phyloP scores from a whole-genome alignment of 202 grass and related monocot species.

The Hordeum pubiflorum region DNA sequence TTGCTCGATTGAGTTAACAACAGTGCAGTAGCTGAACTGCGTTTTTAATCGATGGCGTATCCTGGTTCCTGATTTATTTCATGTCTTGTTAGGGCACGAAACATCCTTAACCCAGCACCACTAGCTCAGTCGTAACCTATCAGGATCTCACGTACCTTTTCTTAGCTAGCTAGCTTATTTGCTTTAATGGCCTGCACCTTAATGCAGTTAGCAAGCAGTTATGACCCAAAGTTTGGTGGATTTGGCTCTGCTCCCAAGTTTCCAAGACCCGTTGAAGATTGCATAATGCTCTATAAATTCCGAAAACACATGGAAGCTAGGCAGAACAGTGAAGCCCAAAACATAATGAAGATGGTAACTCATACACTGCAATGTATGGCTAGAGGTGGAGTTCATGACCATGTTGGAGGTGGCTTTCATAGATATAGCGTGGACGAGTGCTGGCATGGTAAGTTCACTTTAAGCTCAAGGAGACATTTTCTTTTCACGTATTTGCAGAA shows the following conservation, averaged over 20 bases:
- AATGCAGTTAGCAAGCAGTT: slow-evolving; percentile 55
- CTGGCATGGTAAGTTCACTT: slow-evolving; percentile 69
- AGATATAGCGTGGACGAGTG: slow-evolving; percentile 93
- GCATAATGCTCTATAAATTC: slow-evolving; percentile 74
- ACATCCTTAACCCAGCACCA: neutral
- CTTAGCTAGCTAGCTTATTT: too few species aligned
- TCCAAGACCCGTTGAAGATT: slow-evolving; percentile 81
- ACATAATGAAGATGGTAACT: slow-evolving; percentile 67
- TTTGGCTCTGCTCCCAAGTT: slow-evolving; percentile 92
- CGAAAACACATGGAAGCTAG: slow-evolving; percentile 50
- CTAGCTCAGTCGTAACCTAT: neutral
- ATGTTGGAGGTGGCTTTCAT: slow-evolving; percentile 90
- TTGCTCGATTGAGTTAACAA: neutral
- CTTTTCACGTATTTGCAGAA: neutral
- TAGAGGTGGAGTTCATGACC: slow-evolving; percentile 91
- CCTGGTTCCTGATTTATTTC: neutral
- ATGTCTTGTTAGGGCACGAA: neutral
- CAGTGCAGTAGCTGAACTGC: neutral
- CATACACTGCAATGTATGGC: slow-evolving; percentile 84
- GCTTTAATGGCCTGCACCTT: neutral
- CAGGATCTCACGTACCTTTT: neutral
- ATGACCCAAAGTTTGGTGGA: slow-evolving; percentile 81
- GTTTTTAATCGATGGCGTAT: neutral
- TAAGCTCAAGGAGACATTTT: neutral
- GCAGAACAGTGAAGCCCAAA: slow-evolving; percentile 44